Conservation (phyloP, 768 basidiomycete species). For the Leucocoprinus leucothites region DNA sequence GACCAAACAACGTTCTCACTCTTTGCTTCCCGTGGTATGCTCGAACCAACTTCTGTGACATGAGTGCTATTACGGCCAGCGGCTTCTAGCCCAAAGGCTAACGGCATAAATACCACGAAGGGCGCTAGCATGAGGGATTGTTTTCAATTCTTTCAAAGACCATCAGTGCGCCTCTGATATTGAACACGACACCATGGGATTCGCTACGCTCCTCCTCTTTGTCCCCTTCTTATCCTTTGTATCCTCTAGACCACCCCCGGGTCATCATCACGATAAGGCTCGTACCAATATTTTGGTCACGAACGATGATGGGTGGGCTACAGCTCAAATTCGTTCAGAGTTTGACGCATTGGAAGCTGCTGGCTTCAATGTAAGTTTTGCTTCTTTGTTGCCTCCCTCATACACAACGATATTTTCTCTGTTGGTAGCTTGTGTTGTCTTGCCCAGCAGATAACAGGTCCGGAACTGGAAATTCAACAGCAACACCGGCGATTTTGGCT, state of each 20-base stretch:
- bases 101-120: no score
- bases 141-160: no score
- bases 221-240: not conserved
- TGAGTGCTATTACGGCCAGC: no score
- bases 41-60: no score
- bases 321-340: slow-evolving; percentile 41
- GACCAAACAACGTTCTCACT: no score
- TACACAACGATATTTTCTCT: not conserved
- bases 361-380: slow-evolving; percentile 33
- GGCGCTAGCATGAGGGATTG: no score
- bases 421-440: slow-evolving; percentile 40
- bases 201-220: slow-evolving; percentile 6
- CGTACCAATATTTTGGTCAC: slow-evolving; percentile 28
- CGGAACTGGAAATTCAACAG: slow-evolving; percentile 40
- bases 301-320: slow-evolving; percentile 43
- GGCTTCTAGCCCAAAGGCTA: no score
- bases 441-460: slow-evolving; percentile 44
- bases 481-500: slow-evolving; percentile 29
- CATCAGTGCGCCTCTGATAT: no score
- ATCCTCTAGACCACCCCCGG: not conserved
- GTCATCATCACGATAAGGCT: not conserved
- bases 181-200: no score
- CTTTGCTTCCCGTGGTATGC: no score
- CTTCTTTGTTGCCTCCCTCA: not conserved
- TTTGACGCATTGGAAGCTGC: slow-evolving; percentile 33